These are phyloP conservation scores for Phaeomoniella chlamydospora DNA, from an alignment of 2,329 filamentous ascomycete genomes.

Conservation along the genomic window DNA sequence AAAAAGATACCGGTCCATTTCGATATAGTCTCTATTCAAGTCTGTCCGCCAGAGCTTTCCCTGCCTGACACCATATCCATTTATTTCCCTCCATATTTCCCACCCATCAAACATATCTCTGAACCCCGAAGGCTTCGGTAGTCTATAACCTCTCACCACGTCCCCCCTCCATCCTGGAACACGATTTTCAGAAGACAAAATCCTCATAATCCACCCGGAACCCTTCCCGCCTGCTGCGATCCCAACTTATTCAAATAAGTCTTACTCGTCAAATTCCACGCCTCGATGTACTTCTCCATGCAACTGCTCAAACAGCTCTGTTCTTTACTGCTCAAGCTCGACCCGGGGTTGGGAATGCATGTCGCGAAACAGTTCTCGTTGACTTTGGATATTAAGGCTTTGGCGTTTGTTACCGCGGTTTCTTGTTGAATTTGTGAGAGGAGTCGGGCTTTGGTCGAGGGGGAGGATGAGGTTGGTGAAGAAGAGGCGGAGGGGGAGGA, in stretches of 20 bases:
- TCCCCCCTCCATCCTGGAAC: slow-evolving; percentile 1
- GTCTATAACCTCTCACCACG: slow-evolving; percentile 1
- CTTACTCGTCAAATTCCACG: slow-evolving; percentile 62
- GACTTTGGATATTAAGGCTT: slow-evolving; percentile 61
- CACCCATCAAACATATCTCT: background rate
- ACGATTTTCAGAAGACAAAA: slow-evolving; percentile 16
- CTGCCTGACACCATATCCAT: no score
- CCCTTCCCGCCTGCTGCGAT: slow-evolving; percentile 40
- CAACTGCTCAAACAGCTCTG: slow-evolving; percentile 58
- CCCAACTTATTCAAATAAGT: slow-evolving; percentile 46
- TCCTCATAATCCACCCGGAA: slow-evolving; percentile 4
- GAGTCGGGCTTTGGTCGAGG: slow-evolving; percentile 13
- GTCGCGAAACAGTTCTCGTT: slow-evolving; percentile 70
- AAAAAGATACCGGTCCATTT: no score
- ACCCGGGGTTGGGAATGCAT: slow-evolving; percentile 57
- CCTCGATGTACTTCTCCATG: slow-evolving; percentile 73
- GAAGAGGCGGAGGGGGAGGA: slow-evolving; percentile 3
- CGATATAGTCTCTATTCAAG: no score
- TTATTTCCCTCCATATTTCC: no score
- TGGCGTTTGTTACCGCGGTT: slow-evolving; percentile 53
- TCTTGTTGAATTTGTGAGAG: slow-evolving; percentile 44
- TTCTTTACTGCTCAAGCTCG: slow-evolving; percentile 52
- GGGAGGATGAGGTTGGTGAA: slow-evolving; percentile 6
- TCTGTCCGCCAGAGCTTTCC: no score
- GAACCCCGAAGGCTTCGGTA: background rate